phyloP scores from a whole-genome alignment of 208 protist species.

The Crithidia sp. region DNA sequence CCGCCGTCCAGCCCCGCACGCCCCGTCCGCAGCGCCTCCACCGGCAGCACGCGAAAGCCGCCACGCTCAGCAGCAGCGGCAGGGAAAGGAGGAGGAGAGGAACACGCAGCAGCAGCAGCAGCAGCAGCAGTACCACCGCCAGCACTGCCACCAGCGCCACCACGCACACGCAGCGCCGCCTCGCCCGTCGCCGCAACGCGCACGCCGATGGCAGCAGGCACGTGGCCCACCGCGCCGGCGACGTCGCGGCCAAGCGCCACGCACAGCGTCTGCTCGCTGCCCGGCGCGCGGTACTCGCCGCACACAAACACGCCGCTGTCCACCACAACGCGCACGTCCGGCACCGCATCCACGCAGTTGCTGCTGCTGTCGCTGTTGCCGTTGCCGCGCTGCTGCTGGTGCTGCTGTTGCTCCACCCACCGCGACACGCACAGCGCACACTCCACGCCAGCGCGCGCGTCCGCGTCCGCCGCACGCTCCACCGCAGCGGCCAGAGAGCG shows the following conservation, averaged over 20 bases:
- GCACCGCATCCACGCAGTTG: not conserved
- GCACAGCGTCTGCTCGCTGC: constrained; percentile 25
- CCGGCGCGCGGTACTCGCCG: constrained; percentile 20
- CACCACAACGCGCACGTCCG: constrained; percentile 30
- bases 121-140: not conserved
- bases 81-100: too few species aligned
- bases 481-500: not conserved
- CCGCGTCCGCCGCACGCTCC: not conserved
- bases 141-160: not conserved
- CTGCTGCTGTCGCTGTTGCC: too few species aligned
- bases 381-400: too few species aligned
- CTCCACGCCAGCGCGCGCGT: not conserved
- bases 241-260: constrained; percentile 39
- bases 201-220: constrained; percentile 32
- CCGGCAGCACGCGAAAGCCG: constrained; percentile 34
- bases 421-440: not conserved
- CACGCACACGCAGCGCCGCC: constrained; percentile 43
- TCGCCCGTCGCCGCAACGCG: constrained; percentile 44
- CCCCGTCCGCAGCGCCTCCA: constrained; percentile 35
- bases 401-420: not conserved
- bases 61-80: not conserved
- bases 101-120: too few species aligned
- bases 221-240: constrained; percentile 24
- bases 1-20: constrained; percentile 15
- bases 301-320: constrained; percentile 35